Evolutionary conservation across 768 basidiomycete species (phyloP), one percentile per base, ranked within the genome.

Genomic region (Leccinellum rugosiceps): DNA sequence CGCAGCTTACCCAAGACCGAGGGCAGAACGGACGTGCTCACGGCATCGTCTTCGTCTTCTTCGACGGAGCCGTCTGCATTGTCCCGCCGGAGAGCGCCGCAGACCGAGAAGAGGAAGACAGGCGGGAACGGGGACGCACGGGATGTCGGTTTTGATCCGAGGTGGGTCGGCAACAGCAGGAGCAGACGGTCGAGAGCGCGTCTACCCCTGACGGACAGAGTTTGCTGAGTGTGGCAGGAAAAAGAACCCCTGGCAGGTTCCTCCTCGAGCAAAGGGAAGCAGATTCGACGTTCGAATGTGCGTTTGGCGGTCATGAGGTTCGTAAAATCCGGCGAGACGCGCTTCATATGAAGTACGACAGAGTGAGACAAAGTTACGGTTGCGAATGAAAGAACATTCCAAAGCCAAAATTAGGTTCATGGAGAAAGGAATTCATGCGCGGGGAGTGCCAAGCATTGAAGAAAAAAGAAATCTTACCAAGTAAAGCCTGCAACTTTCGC

Each of bases 51-150:
- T 4, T 60, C 44, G 10, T 1, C 11, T 25, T 35, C 53, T 25
- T 51, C 55, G 4, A 13, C 25, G 14, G 54, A 23, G 30, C 21
- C 19, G 21, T 25, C 26, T 1, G 34, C 17, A 3, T n/a, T 30
- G 28, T n/a, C 35, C 3, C 23, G 48, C 15, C 53, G 65, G 38
- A 70, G 50, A 35, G 13, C 34, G 3, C 58, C 51, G 38, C 68
- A 68, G n/a, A 71, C 63, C 19, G 69, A 57, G 41, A 65, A 63
- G 46, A 70, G 64, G 30, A 71, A 43, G 14, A 53, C 28, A 13
- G 69, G 58, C 19, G 60, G 45, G 35, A 69, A 58, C 4, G 34
- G 23, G 8, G 55, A 30, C 10, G 11, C 1, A 10, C n/a, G 32
- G 7, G 59, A 43, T 3, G 45, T 49, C 5, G 45, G 21, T 31